Evolutionary conservation across 108 stramenopile genomes (phyloP).

Genomic region (Cyclostephanos invisitatus): DNA sequence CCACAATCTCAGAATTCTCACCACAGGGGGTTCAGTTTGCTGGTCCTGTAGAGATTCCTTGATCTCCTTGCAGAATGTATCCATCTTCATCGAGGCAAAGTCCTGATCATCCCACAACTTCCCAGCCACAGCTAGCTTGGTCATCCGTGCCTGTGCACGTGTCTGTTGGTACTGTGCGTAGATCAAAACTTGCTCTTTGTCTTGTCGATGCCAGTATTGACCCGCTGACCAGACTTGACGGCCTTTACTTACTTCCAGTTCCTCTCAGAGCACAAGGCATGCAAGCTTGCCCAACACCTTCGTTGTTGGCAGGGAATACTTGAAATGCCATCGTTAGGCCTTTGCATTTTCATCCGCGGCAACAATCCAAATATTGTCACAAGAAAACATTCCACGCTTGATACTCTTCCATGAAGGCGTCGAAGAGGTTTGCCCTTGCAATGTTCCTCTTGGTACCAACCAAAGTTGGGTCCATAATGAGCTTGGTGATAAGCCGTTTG

Average conservation of each 20-base stretch:
- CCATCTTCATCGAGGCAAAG: slow-evolving; percentile 5
- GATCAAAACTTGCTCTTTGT: slow-evolving; percentile 14
- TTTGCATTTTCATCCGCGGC: neutral
- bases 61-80: neutral
- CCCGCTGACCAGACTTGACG: slow-evolving; percentile 1
- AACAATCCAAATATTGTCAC: slow-evolving; percentile 10
- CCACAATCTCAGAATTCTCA: neutral
- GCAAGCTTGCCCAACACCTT: slow-evolving; percentile 8
- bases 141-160: neutral
- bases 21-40: neutral
- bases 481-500: slow-evolving; percentile 13
- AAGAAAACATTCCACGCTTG: neutral
- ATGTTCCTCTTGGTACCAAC: slow-evolving; percentile 1
- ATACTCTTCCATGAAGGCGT: slow-evolving; percentile 3
- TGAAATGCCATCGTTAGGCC: neutral
- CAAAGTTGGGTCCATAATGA: slow-evolving; percentile 1
- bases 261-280: slow-evolving; percentile 5
- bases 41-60: neutral
- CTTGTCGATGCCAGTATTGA: neutral
- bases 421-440: neutral
- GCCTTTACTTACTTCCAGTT: neutral
- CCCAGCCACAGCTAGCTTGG: neutral
- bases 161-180: neutral
- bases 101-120: too few species aligned
- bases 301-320: slow-evolving; percentile 4